Percentiles rank a stretch among this genome's conserved stretches.
Conservation (phyloP, 225 moss, liverwort and hornwort genomes). For the Bryoerythrophyllum caledonicum region DNA sequence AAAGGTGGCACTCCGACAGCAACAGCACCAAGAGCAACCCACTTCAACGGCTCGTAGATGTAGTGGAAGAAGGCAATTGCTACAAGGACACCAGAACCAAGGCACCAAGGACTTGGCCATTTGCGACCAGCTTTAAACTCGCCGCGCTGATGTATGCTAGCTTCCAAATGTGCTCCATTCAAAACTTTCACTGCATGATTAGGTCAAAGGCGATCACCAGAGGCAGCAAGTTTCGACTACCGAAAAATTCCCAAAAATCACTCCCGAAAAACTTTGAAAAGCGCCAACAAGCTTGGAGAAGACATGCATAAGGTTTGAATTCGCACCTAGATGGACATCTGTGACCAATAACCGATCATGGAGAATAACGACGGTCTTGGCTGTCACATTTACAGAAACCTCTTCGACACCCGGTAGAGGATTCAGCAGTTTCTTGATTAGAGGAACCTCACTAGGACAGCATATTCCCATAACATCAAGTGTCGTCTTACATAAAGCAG, state of each 20-base stretch:
- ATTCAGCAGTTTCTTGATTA: constrained; percentile 78
- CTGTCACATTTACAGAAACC: constrained; percentile 75
- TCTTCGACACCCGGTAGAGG: constrained; percentile 83
- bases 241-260: neutral
- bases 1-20: constrained; percentile 79
- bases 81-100: constrained; percentile 76
- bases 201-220: neutral
- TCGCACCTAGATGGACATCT: constrained; percentile 79
- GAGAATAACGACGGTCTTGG: constrained; percentile 72
- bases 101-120: constrained; percentile 93
- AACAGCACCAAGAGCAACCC: constrained; percentile 88
- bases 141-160: constrained; percentile 82
- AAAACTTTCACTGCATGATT: constrained; percentile 73
- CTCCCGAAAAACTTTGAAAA: neutral
- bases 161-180: constrained; percentile 90
- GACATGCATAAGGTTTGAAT: constrained; percentile 5
- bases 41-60: constrained; percentile 66
- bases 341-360: constrained; percentile 70
- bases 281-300: constrained; percentile 15
- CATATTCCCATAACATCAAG: constrained; percentile 95
- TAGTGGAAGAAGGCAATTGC: constrained; percentile 76
- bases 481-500: constrained; percentile 61
- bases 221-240: neutral
- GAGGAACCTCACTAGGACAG: constrained; percentile 86
- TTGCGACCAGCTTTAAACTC: constrained; percentile 60